Percentiles rank a stretch among this genome's conserved stretches.
Evolutionary conservation across 768 basidiomycete species (phyloP).

Genomic region (Cystobasidium ongulense): DNA sequence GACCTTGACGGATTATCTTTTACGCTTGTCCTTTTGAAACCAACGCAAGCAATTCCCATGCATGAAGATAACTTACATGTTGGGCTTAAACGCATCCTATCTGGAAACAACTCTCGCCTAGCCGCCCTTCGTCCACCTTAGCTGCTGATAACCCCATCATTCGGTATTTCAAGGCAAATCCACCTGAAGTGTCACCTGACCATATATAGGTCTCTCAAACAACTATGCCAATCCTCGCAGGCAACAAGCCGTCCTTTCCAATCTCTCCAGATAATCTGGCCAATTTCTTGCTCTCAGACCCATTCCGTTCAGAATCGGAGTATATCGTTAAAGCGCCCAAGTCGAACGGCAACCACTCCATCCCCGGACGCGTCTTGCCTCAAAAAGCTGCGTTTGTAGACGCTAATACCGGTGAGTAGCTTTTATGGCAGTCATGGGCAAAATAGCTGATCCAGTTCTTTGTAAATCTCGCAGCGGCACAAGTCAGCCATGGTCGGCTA

Average conservation of each 20-base stretch:
- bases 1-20: no score
- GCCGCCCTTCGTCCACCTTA: no score
- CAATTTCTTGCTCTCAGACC: constrained; percentile 5
- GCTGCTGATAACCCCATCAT: no score
- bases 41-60: no score
- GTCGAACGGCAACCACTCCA: not conserved
- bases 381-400: constrained; percentile 19
- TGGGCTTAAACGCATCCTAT: no score
- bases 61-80: no score
- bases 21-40: no score
- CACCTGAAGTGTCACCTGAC: no score
- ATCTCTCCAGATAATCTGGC: not conserved
- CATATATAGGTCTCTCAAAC: no score
- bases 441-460: no score
- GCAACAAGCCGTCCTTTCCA: constrained; percentile 8
- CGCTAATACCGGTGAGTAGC: not conserved
- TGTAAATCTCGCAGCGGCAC: not conserved
- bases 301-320: not conserved
- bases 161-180: no score
- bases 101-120: no score
- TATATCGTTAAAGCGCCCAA: not conserved
- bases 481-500: constrained; percentile 11
- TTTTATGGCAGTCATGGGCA: not conserved
- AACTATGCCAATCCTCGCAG: constrained; percentile 4
- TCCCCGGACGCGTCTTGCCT: not conserved